Evolutionary conservation across 768 basidiomycete species (phyloP), one percentile per base, ranked within the genome.

Genomic region (Agaricus blazei): DNA sequence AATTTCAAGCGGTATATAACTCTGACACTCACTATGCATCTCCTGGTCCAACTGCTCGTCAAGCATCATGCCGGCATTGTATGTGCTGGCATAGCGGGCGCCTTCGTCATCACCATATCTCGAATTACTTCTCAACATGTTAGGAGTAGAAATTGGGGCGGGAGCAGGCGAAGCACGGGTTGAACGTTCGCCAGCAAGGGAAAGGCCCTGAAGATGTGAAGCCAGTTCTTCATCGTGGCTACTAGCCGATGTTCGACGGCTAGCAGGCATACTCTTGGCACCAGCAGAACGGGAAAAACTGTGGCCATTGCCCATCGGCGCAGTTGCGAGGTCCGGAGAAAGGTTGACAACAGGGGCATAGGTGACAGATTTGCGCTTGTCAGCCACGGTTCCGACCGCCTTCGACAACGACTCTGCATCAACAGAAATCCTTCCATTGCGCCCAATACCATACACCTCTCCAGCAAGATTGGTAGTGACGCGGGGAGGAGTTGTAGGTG

Each of bases 31-130:
- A 93, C 93, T 93, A 65, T 94, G 87, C 84, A 96, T 93, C 67
- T 96, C 93, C 71, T 91, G 84, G 65, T 96, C 93, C 61, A 96
- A 72, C 65, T 95, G 92, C 68, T 95, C 90, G 62, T 96, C 93
- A 58, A 96, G 74, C 84, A 95, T 85, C 85, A 93, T 87, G 29
- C 90, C 90, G 40, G 88, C 82, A 64, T 91, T 92, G 68, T 84
- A 90, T 34, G 76, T 77, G 58, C 78, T 83, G 7, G 81, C 81
- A 65, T 83, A 82, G 48, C 75, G 77, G 12, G 75, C 70, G 40
- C 78, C 81, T 52, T 88, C 85, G 48, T 83, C 84, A 45, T 82
- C 80, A 23, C 65, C 73, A 62, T 81, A 83, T 19, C 81, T 78
- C 9, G 73, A 72, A 59, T 74, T 77, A 9, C 72, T 78, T 61